Conservation (phyloP, 768 basidiomycete species). For the Antrodiella citrinella region DNA sequence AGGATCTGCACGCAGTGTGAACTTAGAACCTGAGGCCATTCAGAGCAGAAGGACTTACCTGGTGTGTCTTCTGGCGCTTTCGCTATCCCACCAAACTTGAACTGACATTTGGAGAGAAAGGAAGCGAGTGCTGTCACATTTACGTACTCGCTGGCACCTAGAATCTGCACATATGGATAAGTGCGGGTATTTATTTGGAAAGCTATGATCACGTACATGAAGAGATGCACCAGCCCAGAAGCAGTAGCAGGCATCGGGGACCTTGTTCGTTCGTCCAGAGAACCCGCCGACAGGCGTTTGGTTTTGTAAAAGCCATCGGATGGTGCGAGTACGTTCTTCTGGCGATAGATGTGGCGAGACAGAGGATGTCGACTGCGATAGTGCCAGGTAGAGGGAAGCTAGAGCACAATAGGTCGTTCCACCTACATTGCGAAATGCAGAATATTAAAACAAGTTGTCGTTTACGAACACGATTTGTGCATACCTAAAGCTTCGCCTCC, state of each 20-base stretch:
- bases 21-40: too few relatives aligned
- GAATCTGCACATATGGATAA: conserved; percentile 41
- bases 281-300: conserved; percentile 76
- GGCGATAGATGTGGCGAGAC: conserved; percentile 18
- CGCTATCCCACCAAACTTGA: conserved; percentile 80
- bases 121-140: conserved; percentile 43
- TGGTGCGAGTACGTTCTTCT: conserved; percentile 42
- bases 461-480: conserved; percentile 7
- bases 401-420: conserved; percentile 92
- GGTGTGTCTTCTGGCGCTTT: conserved; percentile 77
- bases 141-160: conserved; percentile 52
- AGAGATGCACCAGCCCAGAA: conserved; percentile 91
- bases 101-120: conserved; percentile 76
- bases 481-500: conserved; percentile 80
- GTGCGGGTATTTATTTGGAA: conserved; percentile 1
- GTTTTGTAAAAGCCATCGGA: conserved; percentile 73
- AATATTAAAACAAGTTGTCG: neutral
- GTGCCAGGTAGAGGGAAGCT: conserved; percentile 60
- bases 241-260: conserved; percentile 89
- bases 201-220: conserved; percentile 38
- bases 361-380: conserved; percentile 14
- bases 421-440: conserved; percentile 51
- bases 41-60: conserved; percentile 34
- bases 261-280: conserved; percentile 81
- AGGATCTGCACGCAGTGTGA: conserved; percentile 51